These are phyloP conservation scores for Rhizopus arrhizus DNA, from an alignment of 371 early-diverging fungal species.

Conservation along the genomic window DNA sequence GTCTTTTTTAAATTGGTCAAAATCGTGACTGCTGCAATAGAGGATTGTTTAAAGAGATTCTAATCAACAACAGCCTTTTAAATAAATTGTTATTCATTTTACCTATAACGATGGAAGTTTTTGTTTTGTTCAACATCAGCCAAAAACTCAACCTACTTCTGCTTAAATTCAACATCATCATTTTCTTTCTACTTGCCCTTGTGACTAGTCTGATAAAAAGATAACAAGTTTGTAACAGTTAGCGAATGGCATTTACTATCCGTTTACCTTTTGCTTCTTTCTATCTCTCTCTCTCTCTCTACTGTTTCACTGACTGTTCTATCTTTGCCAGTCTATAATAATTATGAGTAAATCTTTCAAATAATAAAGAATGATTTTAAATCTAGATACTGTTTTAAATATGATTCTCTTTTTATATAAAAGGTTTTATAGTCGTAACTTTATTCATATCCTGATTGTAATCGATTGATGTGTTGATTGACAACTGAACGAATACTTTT, in stretches of 20 bases:
- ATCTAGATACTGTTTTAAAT: too few relatives aligned
- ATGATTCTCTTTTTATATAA: too few relatives aligned
- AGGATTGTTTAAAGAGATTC: slow-evolving; percentile 13
- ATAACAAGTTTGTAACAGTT: slow-evolving; percentile 18
- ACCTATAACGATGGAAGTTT: slow-evolving; percentile 21
- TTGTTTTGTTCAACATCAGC: slow-evolving; percentile 18
- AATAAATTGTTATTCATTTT: slow-evolving; percentile 14
- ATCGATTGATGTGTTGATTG: too few relatives aligned
- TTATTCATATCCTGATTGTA: too few relatives aligned
- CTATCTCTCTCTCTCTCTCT: slow-evolving; percentile 21
- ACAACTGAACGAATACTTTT: too few relatives aligned
- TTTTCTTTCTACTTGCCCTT: slow-evolving; percentile 8
- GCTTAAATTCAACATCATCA: slow-evolving; percentile 1
- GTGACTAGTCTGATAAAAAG: slow-evolving; percentile 17
- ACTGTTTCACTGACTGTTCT: slow-evolving; percentile 14
- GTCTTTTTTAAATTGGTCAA: too few relatives aligned
- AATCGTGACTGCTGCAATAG: slow-evolving; percentile 11
- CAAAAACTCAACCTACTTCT: slow-evolving; percentile 8
- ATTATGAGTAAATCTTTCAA: too few relatives aligned
- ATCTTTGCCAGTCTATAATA: background rate
- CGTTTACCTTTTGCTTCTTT: slow-evolving; percentile 28
- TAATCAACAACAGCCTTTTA: slow-evolving; percentile 5
- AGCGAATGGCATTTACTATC: slow-evolving; percentile 19
- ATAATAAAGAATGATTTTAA: too few relatives aligned
- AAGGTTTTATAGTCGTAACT: too few relatives aligned